phyloP scores from a whole-genome alignment of 73 alveolate species.

The Paraurostyla sp. region DNA sequence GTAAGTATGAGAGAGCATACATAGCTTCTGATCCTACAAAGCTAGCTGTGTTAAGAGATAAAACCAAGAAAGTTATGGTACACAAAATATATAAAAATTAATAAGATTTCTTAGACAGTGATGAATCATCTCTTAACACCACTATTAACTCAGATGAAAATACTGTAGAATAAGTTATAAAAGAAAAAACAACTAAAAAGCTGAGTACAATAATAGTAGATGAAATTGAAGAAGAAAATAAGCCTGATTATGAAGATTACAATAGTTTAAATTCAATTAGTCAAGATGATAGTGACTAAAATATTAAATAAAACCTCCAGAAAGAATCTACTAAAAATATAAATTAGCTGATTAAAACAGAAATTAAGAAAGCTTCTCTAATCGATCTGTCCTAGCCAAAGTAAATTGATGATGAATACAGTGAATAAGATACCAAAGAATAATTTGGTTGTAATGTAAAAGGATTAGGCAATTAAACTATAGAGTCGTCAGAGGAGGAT shows the following conservation, averaged over 20 bases:
- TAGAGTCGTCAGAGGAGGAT: background rate
- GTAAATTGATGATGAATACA: background rate
- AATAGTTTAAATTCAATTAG: no score
- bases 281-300: no score
- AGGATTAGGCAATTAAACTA: background rate
- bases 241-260: background rate
- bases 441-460: background rate
- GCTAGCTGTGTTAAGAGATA: slow-evolving; percentile 20
- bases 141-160: slow-evolving; percentile 11
- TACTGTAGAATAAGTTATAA: background rate
- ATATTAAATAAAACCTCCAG: background rate
- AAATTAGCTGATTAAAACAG: no score
- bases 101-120: slow-evolving; percentile 35
- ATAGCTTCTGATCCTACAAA: background rate
- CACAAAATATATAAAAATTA: slow-evolving; percentile 33
- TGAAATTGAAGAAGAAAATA: no score
- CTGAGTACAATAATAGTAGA: background rate
- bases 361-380: background rate
- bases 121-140: slow-evolving; percentile 42
- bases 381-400: background rate
- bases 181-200: background rate
- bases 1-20: background rate
- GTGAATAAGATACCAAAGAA: background rate
- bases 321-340: background rate
- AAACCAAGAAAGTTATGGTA: background rate